Evolutionary conservation across 2,329 filamentous ascomycete genomes (phyloP).

Genomic region (Aspergillus sp.): DNA sequence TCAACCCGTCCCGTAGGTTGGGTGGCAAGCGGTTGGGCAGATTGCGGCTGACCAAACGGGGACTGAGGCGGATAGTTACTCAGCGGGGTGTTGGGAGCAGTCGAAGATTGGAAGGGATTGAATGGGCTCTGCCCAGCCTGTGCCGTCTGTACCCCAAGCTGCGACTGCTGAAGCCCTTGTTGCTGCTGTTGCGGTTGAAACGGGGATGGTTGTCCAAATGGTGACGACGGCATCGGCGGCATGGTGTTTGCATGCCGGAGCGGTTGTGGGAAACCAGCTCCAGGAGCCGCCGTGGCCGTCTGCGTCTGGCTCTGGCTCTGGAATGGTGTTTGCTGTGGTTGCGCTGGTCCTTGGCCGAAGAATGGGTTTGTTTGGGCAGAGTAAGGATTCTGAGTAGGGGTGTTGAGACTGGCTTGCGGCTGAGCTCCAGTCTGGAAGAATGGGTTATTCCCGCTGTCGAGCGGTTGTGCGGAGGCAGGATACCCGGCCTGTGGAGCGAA

Average conservation of each 20-base stretch:
- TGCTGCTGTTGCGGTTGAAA: constrained; percentile 24
- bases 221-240: constrained; percentile 33
- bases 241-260: constrained; percentile 42
- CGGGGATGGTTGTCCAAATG: constrained; percentile 28
- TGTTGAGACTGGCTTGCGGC: constrained; percentile 25
- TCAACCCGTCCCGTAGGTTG: constrained; percentile 47
- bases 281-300: constrained; percentile 10
- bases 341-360: constrained; percentile 30
- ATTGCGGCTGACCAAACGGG: constrained; percentile 20
- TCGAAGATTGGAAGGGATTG: constrained; percentile 36
- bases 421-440: constrained; percentile 41
- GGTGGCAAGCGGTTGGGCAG: constrained; percentile 31
- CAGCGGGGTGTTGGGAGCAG: constrained; percentile 25
- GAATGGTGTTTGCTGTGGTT: constrained; percentile 20
- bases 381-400: constrained; percentile 25
- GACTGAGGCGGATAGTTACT: constrained; percentile 28
- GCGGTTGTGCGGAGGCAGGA: constrained; percentile 35
- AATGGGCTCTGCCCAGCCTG: constrained; percentile 22
- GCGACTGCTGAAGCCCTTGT: constrained; percentile 24
- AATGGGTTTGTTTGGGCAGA: constrained; percentile 34
- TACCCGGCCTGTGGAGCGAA: constrained; percentile 36
- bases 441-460: constrained; percentile 41
- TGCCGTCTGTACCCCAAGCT: constrained; percentile 20
- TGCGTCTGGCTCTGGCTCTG: constrained; percentile 23
- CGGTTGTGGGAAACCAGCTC: constrained; percentile 15